These are phyloP conservation scores for Trichoderma gamsii DNA, from an alignment of 495 filamentous ascomycete species.

Conservation along the genomic window DNA sequence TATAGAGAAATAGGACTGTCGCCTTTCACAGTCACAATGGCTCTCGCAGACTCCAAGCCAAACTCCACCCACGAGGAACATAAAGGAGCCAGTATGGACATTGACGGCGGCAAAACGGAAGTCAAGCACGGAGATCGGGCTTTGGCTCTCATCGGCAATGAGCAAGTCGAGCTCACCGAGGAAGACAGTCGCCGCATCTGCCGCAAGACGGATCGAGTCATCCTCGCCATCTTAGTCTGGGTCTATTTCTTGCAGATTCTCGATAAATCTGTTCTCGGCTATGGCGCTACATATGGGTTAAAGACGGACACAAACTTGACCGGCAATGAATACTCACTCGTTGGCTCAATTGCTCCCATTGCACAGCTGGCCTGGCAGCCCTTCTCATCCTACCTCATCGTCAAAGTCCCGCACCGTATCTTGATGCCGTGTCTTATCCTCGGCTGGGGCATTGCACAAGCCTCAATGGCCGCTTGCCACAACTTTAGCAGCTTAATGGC, in stretches of 20 bases:
- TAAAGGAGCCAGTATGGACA: not conserved
- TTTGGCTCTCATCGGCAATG: not conserved
- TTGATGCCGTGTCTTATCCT: conserved; percentile 53
- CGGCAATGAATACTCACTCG: conserved; percentile 55
- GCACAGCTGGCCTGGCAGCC: conserved; percentile 63
- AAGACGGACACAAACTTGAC: conserved; percentile 46
- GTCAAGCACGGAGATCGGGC: not conserved
- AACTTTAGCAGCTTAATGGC: conserved; percentile 46
- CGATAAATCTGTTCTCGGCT: conserved; percentile 59
- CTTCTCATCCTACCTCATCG: conserved; percentile 57
- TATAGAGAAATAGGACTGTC: not conserved
- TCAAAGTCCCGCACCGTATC: conserved; percentile 57
- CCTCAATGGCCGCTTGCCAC: conserved; percentile 44
- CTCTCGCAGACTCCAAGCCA: not conserved
- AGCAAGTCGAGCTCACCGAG: not conserved
- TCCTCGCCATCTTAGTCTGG: conserved; percentile 55
- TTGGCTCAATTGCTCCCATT: conserved; percentile 57
- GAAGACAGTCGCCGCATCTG: conserved; percentile 43
- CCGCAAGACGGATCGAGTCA: conserved; percentile 53
- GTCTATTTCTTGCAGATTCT: conserved; percentile 60
- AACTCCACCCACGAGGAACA: not conserved
- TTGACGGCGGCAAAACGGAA: not conserved
- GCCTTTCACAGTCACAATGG: not conserved
- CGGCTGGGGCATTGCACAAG: conserved; percentile 56
- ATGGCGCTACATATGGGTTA: conserved; percentile 59